Evolutionary conservation across 768 basidiomycete species (phyloP).

Genomic region (Boletus tylopilopsis): DNA sequence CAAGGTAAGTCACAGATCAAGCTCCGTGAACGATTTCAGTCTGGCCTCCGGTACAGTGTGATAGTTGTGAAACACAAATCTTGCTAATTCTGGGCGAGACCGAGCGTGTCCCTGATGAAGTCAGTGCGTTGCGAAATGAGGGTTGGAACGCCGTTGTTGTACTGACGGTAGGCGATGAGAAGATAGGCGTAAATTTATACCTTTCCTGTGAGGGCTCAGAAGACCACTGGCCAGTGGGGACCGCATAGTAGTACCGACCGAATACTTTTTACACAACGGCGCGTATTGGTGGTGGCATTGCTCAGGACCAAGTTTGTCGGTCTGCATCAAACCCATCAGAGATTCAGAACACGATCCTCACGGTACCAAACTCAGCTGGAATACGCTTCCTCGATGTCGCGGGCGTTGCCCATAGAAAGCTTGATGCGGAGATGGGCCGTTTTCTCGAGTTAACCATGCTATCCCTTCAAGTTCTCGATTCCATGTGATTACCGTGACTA

Average conservation of each 20-base stretch:
- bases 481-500: too few relatives aligned
- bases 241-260: slow-evolving; percentile 50
- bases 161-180: slow-evolving; percentile 26
- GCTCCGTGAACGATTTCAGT: slow-evolving; percentile 25
- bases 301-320: slow-evolving; percentile 45
- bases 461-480: too few relatives aligned
- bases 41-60: too few relatives aligned
- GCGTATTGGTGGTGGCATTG: slow-evolving; percentile 50
- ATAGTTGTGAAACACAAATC: slow-evolving; percentile 16
- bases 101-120: slow-evolving; percentile 45
- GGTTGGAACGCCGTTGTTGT: slow-evolving; percentile 50
- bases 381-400: slow-evolving; percentile 44
- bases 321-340: slow-evolving; percentile 24
- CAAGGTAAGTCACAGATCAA: slow-evolving; percentile 49
- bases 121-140: slow-evolving; percentile 49
- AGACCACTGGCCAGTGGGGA: slow-evolving; percentile 52
- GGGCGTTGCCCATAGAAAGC: slow-evolving; percentile 48
- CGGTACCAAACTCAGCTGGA: slow-evolving; percentile 16
- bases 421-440: slow-evolving; percentile 9
- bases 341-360: neutral
- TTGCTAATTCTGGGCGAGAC: slow-evolving; percentile 42
- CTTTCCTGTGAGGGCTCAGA: slow-evolving; percentile 56
- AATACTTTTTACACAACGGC: slow-evolving; percentile 43
- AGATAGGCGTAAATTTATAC: slow-evolving; percentile 16
- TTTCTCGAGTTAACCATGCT: neutral